Conservation (phyloP, 176 grass and related monocot genomes). For the Coix lacrymajobi region DNA sequence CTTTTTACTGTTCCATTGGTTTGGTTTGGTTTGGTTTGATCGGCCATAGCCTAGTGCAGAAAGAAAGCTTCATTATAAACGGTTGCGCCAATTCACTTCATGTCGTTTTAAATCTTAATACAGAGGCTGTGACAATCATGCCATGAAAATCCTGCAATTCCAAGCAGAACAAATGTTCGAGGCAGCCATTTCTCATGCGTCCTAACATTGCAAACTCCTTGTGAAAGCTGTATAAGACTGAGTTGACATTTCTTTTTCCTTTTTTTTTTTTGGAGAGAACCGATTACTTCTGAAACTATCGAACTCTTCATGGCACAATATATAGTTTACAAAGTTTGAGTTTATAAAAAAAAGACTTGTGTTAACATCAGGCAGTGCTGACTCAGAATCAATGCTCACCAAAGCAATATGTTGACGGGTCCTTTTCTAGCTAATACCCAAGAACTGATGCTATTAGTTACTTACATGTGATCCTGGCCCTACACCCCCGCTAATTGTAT, state of each 20-base stretch:
- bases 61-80: neutral
- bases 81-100: neutral
- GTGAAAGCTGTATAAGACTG: neutral
- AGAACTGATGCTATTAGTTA: too few relatives aligned
- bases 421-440: neutral
- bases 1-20: constrained; percentile 30
- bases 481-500: neutral
- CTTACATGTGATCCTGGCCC: neutral
- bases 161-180: neutral
- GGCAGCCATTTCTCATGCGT: neutral
- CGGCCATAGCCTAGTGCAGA: neutral
- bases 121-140: neutral
- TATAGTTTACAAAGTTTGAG: neutral
- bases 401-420: neutral
- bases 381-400: constrained; percentile 17
- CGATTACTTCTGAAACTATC: neutral
- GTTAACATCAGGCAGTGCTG: neutral
- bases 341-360: neutral
- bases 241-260: neutral
- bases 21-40: neutral
- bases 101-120: neutral
- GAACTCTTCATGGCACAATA: neutral
- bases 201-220: neutral
- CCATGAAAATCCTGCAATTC: neutral
- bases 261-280: neutral